Evolutionary conservation across 2,329 filamentous ascomycete genomes (phyloP).

Genomic region (Fusarium tupiense): DNA sequence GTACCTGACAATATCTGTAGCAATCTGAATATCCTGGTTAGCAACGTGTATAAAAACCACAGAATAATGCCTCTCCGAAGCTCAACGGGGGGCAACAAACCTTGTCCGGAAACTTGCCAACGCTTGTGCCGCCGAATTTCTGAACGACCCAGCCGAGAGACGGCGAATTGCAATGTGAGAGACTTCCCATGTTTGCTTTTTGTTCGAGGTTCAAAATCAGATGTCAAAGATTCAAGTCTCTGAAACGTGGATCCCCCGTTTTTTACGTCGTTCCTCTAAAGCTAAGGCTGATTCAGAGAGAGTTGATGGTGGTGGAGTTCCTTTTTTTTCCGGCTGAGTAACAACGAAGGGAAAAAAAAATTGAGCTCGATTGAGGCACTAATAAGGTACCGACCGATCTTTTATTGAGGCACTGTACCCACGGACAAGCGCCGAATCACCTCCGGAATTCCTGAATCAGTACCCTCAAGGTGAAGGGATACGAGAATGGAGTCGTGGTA

Average conservation of each 20-base stretch:
- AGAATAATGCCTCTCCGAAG: not conserved
- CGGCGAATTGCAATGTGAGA: constrained; percentile 49
- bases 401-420: constrained; percentile 14
- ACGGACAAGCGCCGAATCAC: constrained; percentile 32
- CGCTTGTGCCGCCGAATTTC: constrained; percentile 94
- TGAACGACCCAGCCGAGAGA: constrained; percentile 81
- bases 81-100: constrained; percentile 50
- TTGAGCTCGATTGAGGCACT: constrained; percentile 31
- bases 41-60: constrained; percentile 6
- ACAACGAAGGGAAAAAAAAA: constrained; percentile 27
- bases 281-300: not conserved
- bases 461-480: constrained; percentile 1
- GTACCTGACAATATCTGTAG: constrained; percentile 56
- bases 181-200: constrained; percentile 46
- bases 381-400: constrained; percentile 1
- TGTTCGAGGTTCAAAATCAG: not conserved
- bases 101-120: constrained; percentile 89
- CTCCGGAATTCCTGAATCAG: constrained; percentile 13
- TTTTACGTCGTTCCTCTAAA: not conserved
- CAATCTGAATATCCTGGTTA: constrained; percentile 48
- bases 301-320: constrained; percentile 20
- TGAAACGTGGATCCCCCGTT: not conserved
- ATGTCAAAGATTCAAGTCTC: not conserved
- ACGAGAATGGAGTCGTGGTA: not conserved
- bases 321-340: constrained; percentile 41